A percentile compares a stretch with the other conserved stretches of the same genome.
Conservation (phyloP, 768 basidiomycete species). For the Lactifluus echinatus region DNA sequence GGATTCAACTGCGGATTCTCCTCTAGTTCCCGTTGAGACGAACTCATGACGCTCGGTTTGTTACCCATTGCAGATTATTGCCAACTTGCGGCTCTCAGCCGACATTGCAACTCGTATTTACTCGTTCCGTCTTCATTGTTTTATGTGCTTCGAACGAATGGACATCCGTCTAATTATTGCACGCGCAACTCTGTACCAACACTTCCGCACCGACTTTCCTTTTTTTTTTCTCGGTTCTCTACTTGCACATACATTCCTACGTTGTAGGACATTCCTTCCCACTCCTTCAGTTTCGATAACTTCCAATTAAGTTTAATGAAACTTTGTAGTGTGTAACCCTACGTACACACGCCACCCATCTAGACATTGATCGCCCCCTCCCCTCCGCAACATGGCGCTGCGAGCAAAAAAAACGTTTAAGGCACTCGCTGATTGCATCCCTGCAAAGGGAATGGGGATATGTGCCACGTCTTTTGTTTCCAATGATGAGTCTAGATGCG, state of each 20-base stretch:
- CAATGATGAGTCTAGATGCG: not conserved
- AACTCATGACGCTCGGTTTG: not conserved
- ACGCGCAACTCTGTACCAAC: constrained; percentile 2
- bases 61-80: not conserved
- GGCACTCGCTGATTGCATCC: not conserved
- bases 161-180: constrained; percentile 1
- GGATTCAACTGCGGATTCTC: not conserved
- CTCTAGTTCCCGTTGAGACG: not conserved
- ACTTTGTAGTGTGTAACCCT: not conserved
- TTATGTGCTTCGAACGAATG: not conserved
- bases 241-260: not conserved
- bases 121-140: not conserved
- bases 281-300: not conserved
- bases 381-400: not conserved
- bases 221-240: not conserved
- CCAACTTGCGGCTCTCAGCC: not conserved
- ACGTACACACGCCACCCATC: not conserved
- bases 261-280: not conserved
- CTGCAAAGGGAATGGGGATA: not conserved
- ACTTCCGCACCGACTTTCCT: not conserved
- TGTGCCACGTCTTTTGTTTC: too few relatives aligned
- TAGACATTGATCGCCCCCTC: not conserved
- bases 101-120: not conserved
- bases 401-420: not conserved
- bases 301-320: not conserved